A percentile compares a stretch with the other conserved stretches of the same genome.
Evolutionary conservation across 495 filamentous ascomycete genomes (phyloP).

Genomic region (Clohesyomyces aquaticus): DNA sequence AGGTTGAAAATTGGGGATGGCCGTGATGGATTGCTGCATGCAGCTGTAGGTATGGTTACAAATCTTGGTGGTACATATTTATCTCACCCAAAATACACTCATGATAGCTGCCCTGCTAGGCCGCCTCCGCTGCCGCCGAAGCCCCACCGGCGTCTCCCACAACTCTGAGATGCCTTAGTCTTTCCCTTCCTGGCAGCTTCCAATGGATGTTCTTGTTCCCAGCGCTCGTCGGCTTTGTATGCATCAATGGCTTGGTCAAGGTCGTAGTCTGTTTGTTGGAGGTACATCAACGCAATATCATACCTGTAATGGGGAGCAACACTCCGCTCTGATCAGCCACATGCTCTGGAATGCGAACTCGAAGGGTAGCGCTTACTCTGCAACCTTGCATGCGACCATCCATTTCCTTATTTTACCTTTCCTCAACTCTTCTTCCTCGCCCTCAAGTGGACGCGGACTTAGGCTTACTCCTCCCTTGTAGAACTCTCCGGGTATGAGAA

Average conservation of each 20-base stretch:
- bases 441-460: conserved; percentile 66
- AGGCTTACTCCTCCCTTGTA: conserved; percentile 66
- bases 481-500: conserved; percentile 68
- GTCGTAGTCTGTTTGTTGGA: conserved; percentile 67
- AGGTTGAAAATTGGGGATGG: too few species aligned
- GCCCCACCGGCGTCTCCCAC: conserved; percentile 28
- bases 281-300: conserved; percentile 70
- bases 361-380: conserved; percentile 55
- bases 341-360: neutral
- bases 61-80: neutral
- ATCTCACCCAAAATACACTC: neutral
- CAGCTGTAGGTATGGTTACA: neutral
- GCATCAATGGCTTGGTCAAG: conserved; percentile 62
- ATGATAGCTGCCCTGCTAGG: conserved; percentile 35
- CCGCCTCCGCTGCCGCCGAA: conserved; percentile 36
- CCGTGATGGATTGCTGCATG: too few species aligned
- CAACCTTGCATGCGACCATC: conserved; percentile 71
- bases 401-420: conserved; percentile 68
- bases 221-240: conserved; percentile 68
- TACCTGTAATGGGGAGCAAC: conserved; percentile 55
- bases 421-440: conserved; percentile 67
- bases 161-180: conserved; percentile 22
- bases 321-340: conserved; percentile 37
- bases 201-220: conserved; percentile 71
- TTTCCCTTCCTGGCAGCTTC: conserved; percentile 49